These are phyloP conservation scores for Ascochyta clinopodiicola DNA, from an alignment of 2,329 filamentous ascomycete genomes.

Conservation along the genomic window DNA sequence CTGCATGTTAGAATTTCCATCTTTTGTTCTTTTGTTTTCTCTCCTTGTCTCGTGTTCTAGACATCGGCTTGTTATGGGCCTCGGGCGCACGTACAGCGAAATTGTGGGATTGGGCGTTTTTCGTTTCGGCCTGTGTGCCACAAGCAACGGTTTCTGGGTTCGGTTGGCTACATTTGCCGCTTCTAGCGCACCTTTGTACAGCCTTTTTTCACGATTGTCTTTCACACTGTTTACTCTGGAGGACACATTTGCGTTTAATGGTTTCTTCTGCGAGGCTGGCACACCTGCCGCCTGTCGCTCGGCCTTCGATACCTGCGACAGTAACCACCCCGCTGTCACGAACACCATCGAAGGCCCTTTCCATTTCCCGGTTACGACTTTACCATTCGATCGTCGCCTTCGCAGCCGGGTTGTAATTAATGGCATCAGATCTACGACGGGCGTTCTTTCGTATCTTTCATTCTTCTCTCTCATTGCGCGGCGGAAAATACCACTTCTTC, in stretches of 20 bases:
- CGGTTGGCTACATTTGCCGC: slow-evolving; percentile 23
- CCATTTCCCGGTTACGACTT: slow-evolving; percentile 35
- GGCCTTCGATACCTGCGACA: slow-evolving; percentile 10
- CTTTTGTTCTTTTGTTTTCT: slow-evolving; percentile 26
- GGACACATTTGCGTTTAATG: slow-evolving; percentile 38
- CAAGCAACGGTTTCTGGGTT: slow-evolving; percentile 28
- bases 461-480: slow-evolving; percentile 25
- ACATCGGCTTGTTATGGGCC: slow-evolving; percentile 38
- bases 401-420: slow-evolving; percentile 48
- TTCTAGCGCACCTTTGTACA: slow-evolving; percentile 15
- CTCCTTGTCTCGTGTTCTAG: slow-evolving; percentile 42
- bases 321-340: not conserved
- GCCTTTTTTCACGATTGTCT: slow-evolving; percentile 38
- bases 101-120: slow-evolving; percentile 44
- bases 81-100: slow-evolving; percentile 43
- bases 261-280: slow-evolving; percentile 34
- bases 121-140: slow-evolving; percentile 29
- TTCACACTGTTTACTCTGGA: slow-evolving; percentile 31
- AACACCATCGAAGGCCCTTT: slow-evolving; percentile 24
- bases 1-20: slow-evolving; percentile 50
- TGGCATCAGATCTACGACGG: slow-evolving; percentile 45
- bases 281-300: slow-evolving; percentile 25
- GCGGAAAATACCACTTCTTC: slow-evolving; percentile 35
- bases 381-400: slow-evolving; percentile 36
- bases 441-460: slow-evolving; percentile 30